Evolutionary conservation across 345 rosid species (phyloP), one percentile per base, ranked within the genome.

Genomic region (Linum trigynum): DNA sequence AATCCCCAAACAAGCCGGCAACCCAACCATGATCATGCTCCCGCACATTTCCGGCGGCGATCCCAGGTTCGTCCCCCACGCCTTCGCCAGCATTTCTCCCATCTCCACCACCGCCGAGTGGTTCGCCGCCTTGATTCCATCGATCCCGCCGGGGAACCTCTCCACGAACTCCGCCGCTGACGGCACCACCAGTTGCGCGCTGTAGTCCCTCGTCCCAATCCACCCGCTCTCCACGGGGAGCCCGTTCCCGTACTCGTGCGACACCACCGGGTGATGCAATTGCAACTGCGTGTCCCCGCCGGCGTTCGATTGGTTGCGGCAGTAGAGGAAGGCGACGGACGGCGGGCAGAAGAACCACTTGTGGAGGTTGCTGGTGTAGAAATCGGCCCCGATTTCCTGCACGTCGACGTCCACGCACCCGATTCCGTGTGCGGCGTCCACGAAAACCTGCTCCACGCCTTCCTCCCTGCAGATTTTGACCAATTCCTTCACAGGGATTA

Each of bases 291-390:
- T 84, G 76, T 39, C 53, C 3, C 9, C 6, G 0, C 9, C 45
- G 6, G 5, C 45, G 45, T 41, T 41, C 9, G 45, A 48, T 48
- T 48, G 11, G 14, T 66, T 88, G 67, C 67, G 82, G 68, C 92
- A 89, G 59, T 94, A 85, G 83, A 90, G 75, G 79, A 94, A 88
- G 0, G 99, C 96, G 2, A 82, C 92, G 0, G 97, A 80, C n/a
- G 99, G 99, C 0, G 97, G 99, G 10, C 96, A 86, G 67, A 94
- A 94, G 65, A 90, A 87, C 99, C 99, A 94, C 66, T 94, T 94
- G 40, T 90, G 88, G 70, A 94, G 82, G 64, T 90, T 90, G 63
- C 97, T 86, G 1, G 85, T 77, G 53, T 94, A 94, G 70, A 88
- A 94, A 66, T 94, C 99, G 68, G 99, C 99, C 36, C 87, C 99